Evolutionary conservation across 352 stramenopile species (phyloP), one percentile per base, ranked within the genome.

Genomic region (Chrysophaeum taylorii): DNA sequence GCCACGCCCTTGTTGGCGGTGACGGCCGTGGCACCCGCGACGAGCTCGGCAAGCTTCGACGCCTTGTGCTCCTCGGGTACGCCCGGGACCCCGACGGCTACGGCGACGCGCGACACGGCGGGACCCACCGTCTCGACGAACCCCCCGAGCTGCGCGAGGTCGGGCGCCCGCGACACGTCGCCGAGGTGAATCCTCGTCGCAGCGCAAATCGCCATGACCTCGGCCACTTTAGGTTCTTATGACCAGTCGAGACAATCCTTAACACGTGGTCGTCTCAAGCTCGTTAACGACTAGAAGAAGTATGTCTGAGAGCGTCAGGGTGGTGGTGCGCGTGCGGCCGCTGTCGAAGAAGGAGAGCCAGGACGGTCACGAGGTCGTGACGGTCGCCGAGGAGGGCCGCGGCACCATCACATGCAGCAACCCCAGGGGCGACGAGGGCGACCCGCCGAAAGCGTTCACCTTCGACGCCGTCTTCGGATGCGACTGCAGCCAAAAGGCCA

Each of bases 381-480:
- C 57, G 7, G 57, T 66, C 12, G 57, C 57, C 4, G 57, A 66
- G 5, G 57, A 66, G 21, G 35, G 1, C 16, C 31, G 36, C 7
- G 57, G 57, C 14, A 66, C 57, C 9, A 66, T 66, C 18, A 45
- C 35, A 1, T 66, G 57, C 31, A 66, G 16, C 4, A 66, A 66
- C 57, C 57, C 57, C 0, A 66, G 45, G 36, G 31, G 33, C 21
- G 72, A 90, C 68, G 83, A 78, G 16, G 77, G 80, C 39, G 89
- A 95, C 61, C 83, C 86, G 7, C 87, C 89, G 18, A 98, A 97
- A 74, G 89, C 80, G 31, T 98, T 99, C 80, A 95, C 93, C 41
- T 97, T 98, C 45, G 94, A 99, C 80, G 89, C 91, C 4, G 91
- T 96, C 0, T 97, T 98, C 71, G 91, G 84, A 7, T 77, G 88